Evolutionary conservation across 331 rosid genomes (phyloP).

Genomic region (Prunus yedoensis): DNA sequence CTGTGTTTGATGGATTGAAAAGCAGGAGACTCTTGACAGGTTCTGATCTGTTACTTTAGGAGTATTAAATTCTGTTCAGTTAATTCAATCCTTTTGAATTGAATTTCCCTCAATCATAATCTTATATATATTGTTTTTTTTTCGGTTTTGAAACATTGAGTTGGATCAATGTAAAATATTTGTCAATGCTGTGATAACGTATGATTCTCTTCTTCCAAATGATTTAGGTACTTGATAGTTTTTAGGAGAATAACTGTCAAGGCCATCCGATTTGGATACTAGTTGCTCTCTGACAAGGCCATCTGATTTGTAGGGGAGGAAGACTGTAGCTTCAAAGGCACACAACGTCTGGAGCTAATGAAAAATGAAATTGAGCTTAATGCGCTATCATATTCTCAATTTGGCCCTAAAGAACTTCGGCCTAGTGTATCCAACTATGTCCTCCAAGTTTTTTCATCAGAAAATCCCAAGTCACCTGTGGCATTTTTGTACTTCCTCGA

Average conservation of each 20-base stretch:
- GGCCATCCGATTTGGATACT: not conserved
- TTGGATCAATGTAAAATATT: not conserved
- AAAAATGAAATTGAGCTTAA: constrained; percentile 50
- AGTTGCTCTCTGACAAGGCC: not conserved
- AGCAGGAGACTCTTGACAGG: not conserved
- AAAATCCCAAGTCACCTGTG: constrained; percentile 43
- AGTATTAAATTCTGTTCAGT: not conserved
- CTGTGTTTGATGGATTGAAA: not conserved
- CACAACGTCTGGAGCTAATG: constrained; percentile 55
- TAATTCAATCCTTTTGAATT: too few relatives aligned
- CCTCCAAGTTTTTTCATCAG: constrained; percentile 48
- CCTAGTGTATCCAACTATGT: constrained; percentile 82
- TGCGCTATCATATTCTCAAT: constrained; percentile 45
- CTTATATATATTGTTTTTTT: not conserved
- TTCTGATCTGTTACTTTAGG: not conserved
- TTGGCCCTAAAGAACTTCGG: constrained; percentile 73
- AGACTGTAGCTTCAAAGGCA: constrained; percentile 71
- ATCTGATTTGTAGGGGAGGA: constrained; percentile 32
- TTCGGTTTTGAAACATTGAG: not conserved
- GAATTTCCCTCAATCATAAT: not conserved
- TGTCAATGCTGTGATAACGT: not conserved
- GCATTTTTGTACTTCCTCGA: constrained; percentile 74
- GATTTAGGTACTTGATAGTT: not conserved
- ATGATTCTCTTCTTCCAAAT: not conserved
- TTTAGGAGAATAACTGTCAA: not conserved